Evolutionary conservation across 176 grass and related monocot genomes (phyloP), one percentile per base, ranked within the genome.

Genomic region (Eremochloa ophiuroides): DNA sequence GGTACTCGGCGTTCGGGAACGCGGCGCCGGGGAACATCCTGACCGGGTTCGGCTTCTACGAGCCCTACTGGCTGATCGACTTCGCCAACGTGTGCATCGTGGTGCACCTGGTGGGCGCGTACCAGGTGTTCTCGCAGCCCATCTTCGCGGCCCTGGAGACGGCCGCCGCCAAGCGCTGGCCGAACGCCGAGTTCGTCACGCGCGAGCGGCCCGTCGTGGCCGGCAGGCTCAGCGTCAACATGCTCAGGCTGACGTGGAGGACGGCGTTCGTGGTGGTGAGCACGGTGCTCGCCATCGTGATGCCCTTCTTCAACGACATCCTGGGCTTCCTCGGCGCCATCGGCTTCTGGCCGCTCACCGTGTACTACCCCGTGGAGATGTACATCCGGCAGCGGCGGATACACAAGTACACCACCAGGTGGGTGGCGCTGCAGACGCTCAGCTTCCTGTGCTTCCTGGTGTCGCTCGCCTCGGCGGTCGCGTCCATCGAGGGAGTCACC

Each of bases 271-370:
- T 98, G 63, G 17, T 75, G 12, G 72, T 85, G 10, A 94, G 88
- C 73, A 98, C 95, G 27, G 61, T 87, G 46, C 81, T 98, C 10
- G 92, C 92, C 71, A 87, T 95, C 82, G 3, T 91, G 6, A 82
- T 98, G 92, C 92, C 95, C 0, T 98, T 98, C 90, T 98, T 95
- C 88, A 98, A 98, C 62, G 95, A 98, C 71, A 84, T 98, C 42
- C 77, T 98, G 5, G 84, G 87, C 0, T 98, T 98, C 81, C 85
- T 98, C 3, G 92, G 95, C 8, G 88, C 92, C 64, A 23, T 95
- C 71, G 95, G 88, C 26, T 98, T 98, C 86, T 98, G 95, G 95
- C 95, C 95, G 74, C 88, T 98, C 70, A 98, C 92, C 12, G 93
- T 98, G 23, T 94, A 94, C 83, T 98, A 91, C 84, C 95, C 95